Evolutionary conservation across 2,329 filamentous ascomycete species (phyloP), one percentile per base, ranked within the genome.

Genomic region (Lasiodiplodia gonubiensis): DNA sequence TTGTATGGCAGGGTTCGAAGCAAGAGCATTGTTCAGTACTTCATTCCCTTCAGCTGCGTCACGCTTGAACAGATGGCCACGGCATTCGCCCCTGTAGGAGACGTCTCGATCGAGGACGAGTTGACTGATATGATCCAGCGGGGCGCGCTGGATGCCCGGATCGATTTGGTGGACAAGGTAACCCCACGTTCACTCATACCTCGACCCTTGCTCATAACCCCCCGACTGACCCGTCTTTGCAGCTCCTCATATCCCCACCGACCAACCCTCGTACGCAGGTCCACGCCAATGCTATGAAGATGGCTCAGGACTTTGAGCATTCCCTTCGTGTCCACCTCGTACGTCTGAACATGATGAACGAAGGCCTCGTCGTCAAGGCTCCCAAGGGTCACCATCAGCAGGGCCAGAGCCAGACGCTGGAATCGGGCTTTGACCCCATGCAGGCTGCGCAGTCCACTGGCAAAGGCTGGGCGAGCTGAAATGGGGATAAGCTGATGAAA

Each of bases 1-100:
- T 83, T 99, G 23, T 95, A 94, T 80, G 83, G 86, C 12, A 82
- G 84, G 57, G 93, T 99, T 72, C 89, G 95, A 68, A 91, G 86
- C 74, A 97, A 97, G 82, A 94, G 94, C 74, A 97, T 99, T 68
- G 88, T 94, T 27, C 92, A 97, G 75, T 98, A 97, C 80, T 91
- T 97, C 73, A 86, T 92, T 27, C 94, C 95, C 0, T 99, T 97
- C 78, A 96, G 91, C 51, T 90, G 90, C 71, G 93, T 97, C 69
- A 94, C 91, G 0, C 83, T 98, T 4, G 86, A 90, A 23, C 93
- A 89, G 69, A 88, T 99, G 83, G 88, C 91, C 10, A 83, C 86
- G 42, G 90, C 92, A 2, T 98, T 99, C 78, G 89, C 88, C 0
- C 81, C 84, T 2, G 82, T 87, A 0, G 86, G 86, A 4, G 75